Base-by-base conservation (phyloP, 768 basidiomycete genomes). In the Dacryopinax spathularia region DNA sequence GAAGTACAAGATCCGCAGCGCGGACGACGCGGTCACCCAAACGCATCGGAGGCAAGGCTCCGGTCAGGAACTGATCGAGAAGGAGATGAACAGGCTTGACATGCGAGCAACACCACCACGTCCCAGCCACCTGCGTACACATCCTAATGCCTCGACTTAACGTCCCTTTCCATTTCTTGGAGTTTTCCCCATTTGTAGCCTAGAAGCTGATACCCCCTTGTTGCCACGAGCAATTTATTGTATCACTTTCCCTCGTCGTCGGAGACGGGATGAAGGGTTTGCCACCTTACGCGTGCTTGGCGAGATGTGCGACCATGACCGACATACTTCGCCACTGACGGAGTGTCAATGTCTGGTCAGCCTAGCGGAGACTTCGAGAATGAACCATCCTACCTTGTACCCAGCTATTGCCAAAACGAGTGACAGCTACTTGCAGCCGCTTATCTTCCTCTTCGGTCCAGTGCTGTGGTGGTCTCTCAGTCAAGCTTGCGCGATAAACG, bases 1-100 rank as follows among this genome's bases (percentile, higher is more conserved):
- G 72, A 92, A 91, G 72, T 88, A 91, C 69, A 85, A 85, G 33
- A 87, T 81, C 10, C 78, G 90, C 22, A 87, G 82, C 43, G 68
- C 72, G 33, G 63, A 71, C 22, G 68, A 71, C 70, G 13, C 70
- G 69, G 29, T 72, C 71, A 2, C 71, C 3, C 48, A 56, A 10
- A 61, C 34, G 3, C 60, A 61, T 34, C 7, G 60, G 10, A 33
- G 60, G 31, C 59, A 41, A 43, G 37, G 15, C 3, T 59, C 36
- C 2, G 63, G 63, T 27, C 20, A 60, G 36, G 63, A 41, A 59
- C 34, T 44, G 59, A 39, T 64, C 6, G 2, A 4, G 60, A 60
- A 61, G 60, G 63, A 64, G 48, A 35, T 61, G 36, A 64, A 60
- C 33, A 16, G 60, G 35, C 33, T 64, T 20, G 34, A 56, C 29